Evolutionary conservation across 306 rosid species (phyloP).

Genomic region (Medicago lupulina): DNA sequence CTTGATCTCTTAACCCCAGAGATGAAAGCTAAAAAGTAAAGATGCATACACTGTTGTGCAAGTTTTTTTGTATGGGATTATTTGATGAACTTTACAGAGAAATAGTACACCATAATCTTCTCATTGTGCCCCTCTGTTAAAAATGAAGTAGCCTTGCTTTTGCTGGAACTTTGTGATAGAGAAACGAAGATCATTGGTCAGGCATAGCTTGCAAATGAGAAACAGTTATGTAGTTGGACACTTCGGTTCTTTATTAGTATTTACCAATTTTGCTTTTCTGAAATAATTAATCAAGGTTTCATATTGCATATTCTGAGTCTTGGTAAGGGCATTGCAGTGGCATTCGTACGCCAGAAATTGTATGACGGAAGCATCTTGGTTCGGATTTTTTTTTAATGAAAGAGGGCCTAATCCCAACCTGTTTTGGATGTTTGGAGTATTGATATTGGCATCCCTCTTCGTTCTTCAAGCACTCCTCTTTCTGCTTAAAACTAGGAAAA

Average conservation of each 20-base stretch:
- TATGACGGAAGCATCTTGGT: not conserved
- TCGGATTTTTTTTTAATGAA: not conserved
- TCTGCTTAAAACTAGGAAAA: too few relatives aligned
- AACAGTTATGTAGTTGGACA: not conserved
- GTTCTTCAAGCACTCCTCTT: too few relatives aligned
- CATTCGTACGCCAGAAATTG: not conserved
- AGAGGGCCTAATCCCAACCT: too few relatives aligned
- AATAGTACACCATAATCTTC: not conserved
- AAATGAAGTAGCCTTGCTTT: slow-evolving; percentile 5
- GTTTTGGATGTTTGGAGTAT: not conserved
- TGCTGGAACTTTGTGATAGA: not conserved
- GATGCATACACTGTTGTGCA: slow-evolving; percentile 6
- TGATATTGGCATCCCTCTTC: too few relatives aligned
- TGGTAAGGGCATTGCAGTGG: not conserved
- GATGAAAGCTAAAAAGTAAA: slow-evolving; percentile 31
- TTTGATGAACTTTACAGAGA: slow-evolving; percentile 1
- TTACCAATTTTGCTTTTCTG: not conserved
- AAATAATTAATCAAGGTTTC: not conserved
- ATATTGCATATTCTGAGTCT: not conserved
- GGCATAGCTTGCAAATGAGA: not conserved
- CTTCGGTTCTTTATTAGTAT: not conserved
- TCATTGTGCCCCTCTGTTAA: not conserved
- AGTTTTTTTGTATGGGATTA: slow-evolving; percentile 12
- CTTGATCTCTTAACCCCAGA: not conserved
- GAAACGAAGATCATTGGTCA: not conserved